A percentile compares a stretch with the other conserved stretches of the same genome.
Evolutionary conservation across 192 early-diverging fungal species (phyloP).

Genomic region (Gryganskiella cystojenkinii): DNA sequence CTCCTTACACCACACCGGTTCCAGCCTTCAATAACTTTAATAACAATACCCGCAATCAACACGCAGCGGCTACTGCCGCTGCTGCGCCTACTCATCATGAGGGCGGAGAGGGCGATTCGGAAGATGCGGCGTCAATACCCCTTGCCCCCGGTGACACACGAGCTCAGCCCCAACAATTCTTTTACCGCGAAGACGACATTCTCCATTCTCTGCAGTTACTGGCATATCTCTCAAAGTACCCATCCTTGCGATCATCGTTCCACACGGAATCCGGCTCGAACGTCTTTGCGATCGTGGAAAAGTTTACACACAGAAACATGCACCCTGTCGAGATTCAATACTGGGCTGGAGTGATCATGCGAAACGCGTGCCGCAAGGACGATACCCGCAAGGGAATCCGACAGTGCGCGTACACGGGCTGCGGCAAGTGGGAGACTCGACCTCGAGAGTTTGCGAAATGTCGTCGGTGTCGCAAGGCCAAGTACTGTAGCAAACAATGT

Average conservation of each 20-base stretch:
- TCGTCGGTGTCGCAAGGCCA: conserved; percentile 86
- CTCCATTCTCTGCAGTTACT: conserved; percentile 85
- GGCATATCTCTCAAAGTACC: conserved; percentile 92
- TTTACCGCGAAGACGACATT: conserved; percentile 86
- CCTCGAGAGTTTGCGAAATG: conserved; percentile 89
- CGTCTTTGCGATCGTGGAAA: conserved; percentile 82
- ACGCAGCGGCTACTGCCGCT: too few species aligned
- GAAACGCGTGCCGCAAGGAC: conserved; percentile 83
- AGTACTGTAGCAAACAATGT: conserved; percentile 86
- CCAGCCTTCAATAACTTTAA: too few species aligned
- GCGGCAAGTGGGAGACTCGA: conserved; percentile 80
- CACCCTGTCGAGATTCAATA: conserved; percentile 73
- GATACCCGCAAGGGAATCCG: conserved; percentile 75
- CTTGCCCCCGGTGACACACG: conserved; percentile 29
- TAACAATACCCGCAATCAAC: too few species aligned
- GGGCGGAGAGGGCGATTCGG: not conserved
- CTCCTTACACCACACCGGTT: too few species aligned
- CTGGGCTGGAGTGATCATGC: conserved; percentile 86
- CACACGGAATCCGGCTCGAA: conserved; percentile 65
- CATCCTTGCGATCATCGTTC: conserved; percentile 76
- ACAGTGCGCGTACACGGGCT: conserved; percentile 83
- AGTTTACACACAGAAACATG: conserved; percentile 72
- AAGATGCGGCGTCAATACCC: conserved; percentile 35
- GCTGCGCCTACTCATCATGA: too few species aligned
- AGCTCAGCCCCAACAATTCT: conserved; percentile 40